Evolutionary conservation across 2,329 filamentous ascomycete species (phyloP).

Genomic region (Endocalyx cinctus): DNA sequence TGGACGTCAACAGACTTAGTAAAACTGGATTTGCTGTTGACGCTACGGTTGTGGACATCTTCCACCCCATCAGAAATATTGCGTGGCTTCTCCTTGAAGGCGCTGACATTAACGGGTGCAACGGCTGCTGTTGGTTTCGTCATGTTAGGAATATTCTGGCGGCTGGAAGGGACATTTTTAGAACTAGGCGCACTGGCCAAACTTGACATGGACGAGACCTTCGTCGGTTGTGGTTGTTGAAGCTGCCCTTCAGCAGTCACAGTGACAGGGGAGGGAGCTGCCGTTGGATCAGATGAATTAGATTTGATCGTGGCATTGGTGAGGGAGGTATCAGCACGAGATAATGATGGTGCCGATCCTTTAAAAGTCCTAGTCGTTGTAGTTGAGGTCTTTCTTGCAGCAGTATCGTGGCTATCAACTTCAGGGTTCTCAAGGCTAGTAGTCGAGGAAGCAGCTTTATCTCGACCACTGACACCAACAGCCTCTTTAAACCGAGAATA

Average conservation of each 20-base stretch:
- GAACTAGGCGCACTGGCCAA: conserved; percentile 30
- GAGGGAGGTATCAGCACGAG: conserved; percentile 35
- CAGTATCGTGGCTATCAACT: conserved; percentile 39
- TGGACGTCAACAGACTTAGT: too few relatives aligned
- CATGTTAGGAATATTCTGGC: conserved; percentile 27
- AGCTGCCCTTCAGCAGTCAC: conserved; percentile 36
- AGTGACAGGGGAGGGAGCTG: conserved; percentile 30
- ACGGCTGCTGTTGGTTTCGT: conserved; percentile 37
- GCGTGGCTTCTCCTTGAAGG: conserved; percentile 42
- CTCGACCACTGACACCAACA: conserved; percentile 62
- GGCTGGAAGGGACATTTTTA: conserved; percentile 36
- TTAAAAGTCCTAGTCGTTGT: conserved; percentile 37
- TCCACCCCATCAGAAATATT: conserved; percentile 36
- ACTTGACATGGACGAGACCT: conserved; percentile 44
- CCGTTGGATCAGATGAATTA: conserved; percentile 24
- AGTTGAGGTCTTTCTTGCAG: conserved; percentile 38
- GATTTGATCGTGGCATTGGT: conserved; percentile 31
- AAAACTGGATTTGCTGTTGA: conserved; percentile 38
- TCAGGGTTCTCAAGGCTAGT: too few relatives aligned
- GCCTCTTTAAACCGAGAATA: conserved; percentile 82
- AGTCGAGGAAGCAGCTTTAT: conserved; percentile 16
- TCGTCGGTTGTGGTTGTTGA: conserved; percentile 38
- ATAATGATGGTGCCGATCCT: conserved; percentile 34
- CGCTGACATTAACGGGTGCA: conserved; percentile 45
- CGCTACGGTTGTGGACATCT: conserved; percentile 34